Evolutionary conservation across 371 early-diverging fungal species (phyloP).

Genomic region (Phascolomyces articulosus): DNA sequence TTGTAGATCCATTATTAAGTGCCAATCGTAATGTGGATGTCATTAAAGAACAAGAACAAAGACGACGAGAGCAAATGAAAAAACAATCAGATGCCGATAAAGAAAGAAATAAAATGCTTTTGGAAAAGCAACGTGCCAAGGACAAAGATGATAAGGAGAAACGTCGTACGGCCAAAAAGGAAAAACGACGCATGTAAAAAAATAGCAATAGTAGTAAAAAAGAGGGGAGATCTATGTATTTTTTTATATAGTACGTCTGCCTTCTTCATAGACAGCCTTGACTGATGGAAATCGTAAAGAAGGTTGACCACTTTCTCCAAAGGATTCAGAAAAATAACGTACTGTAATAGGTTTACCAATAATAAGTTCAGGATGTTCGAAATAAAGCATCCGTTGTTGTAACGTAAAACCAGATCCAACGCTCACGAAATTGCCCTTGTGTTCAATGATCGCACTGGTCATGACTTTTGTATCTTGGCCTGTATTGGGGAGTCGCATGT

Average conservation of each 20-base stretch:
- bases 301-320: slow-evolving; percentile 23
- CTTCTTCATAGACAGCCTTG: slow-evolving; percentile 56
- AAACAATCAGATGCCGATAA: slow-evolving; percentile 54
- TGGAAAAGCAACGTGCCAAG: slow-evolving; percentile 49
- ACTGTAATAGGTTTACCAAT: slow-evolving; percentile 62
- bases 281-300: slow-evolving; percentile 63
- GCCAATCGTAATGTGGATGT: slow-evolving; percentile 56
- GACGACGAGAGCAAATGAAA: slow-evolving; percentile 56
- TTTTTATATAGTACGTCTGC: slow-evolving; percentile 20
- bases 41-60: slow-evolving; percentile 53
- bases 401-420: slow-evolving; percentile 64
- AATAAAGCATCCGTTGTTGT: slow-evolving; percentile 46
- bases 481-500: slow-evolving; percentile 51
- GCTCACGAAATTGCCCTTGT: slow-evolving; percentile 53
- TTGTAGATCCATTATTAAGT: slow-evolving; percentile 45
- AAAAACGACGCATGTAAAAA: slow-evolving; percentile 56
- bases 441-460: slow-evolving; percentile 51
- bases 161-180: slow-evolving; percentile 52
- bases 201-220: background rate
- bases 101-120: slow-evolving; percentile 55
- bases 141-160: slow-evolving; percentile 51
- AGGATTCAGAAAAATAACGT: slow-evolving; percentile 58
- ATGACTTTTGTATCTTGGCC: slow-evolving; percentile 46
- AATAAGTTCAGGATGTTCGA: slow-evolving; percentile 43
- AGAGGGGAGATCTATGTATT: background rate